These are phyloP conservation scores for Podaxis sp. DNA, from an alignment of 768 basidiomycete species.

Conservation along the genomic window DNA sequence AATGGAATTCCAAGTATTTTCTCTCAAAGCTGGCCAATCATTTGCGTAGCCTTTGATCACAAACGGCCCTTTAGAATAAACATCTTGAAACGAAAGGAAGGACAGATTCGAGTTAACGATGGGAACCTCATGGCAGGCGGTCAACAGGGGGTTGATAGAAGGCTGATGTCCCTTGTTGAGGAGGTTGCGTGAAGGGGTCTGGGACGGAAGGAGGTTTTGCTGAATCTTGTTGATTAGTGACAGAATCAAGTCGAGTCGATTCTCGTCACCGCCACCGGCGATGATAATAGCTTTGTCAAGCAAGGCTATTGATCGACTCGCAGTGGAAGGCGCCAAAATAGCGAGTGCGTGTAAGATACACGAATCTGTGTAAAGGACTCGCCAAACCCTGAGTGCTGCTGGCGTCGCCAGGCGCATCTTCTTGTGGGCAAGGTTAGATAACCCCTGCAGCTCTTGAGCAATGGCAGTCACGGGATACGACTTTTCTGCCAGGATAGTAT, in stretches of 20 bases:
- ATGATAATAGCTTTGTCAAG: conserved; percentile 83
- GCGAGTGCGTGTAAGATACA: conserved; percentile 50
- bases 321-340: conserved; percentile 21
- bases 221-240: conserved; percentile 63
- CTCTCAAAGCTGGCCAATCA: conserved; percentile 76
- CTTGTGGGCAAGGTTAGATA: conserved; percentile 46
- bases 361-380: conserved; percentile 74
- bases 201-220: conserved; percentile 7
- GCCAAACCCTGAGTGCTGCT: conserved; percentile 43
- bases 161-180: background rate
- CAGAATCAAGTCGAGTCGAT: conserved; percentile 57
- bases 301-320: conserved; percentile 40
- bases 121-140: conserved; percentile 31
- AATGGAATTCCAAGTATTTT: conserved; percentile 65
- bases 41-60: conserved; percentile 58
- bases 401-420: conserved; percentile 39
- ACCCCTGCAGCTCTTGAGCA: conserved; percentile 25
- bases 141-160: conserved; percentile 11
- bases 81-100: conserved; percentile 46
- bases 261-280: conserved; percentile 67
- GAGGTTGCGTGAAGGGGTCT: conserved; percentile 6
- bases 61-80: conserved; percentile 55
- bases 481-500: background rate
- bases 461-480: background rate
- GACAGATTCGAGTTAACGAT: conserved; percentile 49